phyloP scores from a whole-genome alignment of 1,284 basidiomycete genomes.

The Megacollybia platyphylla region DNA sequence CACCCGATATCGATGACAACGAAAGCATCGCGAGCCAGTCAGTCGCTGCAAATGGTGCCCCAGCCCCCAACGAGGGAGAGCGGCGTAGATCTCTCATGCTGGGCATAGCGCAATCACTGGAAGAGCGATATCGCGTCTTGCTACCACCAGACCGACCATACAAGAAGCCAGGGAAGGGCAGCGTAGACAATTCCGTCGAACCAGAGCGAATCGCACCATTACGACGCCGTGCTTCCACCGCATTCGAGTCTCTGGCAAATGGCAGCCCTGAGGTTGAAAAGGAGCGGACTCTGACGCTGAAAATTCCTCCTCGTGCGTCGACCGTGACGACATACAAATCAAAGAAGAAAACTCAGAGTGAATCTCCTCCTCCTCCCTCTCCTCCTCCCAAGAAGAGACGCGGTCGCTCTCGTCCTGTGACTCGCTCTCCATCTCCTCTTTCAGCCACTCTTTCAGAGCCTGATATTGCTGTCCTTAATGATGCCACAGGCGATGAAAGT shows the following conservation, averaged over 20 bases:
- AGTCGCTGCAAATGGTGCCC: conserved; percentile 24
- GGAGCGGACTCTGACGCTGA: neutral
- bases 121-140: conserved; percentile 57
- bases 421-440: conserved; percentile 1
- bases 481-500: neutral
- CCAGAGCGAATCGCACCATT: neutral
- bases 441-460: neutral
- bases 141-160: conserved; percentile 47
- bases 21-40: conserved; percentile 16
- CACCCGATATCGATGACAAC: conserved; percentile 12
- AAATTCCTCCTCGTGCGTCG: neutral
- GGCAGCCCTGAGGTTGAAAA: neutral
- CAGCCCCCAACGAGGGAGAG: conserved; percentile 49
- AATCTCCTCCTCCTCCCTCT: conserved; percentile 4
- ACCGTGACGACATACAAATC: too few species aligned
- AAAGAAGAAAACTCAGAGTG: too few species aligned
- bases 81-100: conserved; percentile 60
- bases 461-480: neutral
- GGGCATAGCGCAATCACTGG: conserved; percentile 46
- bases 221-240: neutral
- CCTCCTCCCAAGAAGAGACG: conserved; percentile 1
- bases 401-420: neutral
- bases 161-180: conserved; percentile 10
- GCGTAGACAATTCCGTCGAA: neutral
- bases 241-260: neutral